Evolutionary conservation across 164 flowering plant species (phyloP), one percentile per base, ranked within the genome.

Genomic region (Magnolia officinalis): DNA sequence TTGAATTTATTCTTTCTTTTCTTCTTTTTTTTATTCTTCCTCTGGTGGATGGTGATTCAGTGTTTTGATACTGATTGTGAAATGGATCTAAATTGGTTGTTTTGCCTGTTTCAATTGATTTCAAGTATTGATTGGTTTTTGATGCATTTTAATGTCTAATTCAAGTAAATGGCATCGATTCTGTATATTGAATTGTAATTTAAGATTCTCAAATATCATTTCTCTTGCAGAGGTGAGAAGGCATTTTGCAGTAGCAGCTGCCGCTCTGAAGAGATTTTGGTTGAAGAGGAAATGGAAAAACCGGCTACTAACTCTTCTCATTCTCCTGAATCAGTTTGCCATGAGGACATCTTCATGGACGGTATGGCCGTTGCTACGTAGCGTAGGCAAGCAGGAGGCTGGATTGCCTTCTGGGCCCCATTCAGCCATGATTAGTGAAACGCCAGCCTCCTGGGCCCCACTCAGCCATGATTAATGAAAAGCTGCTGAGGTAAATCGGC

Each of bases 171-270:
- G 21, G 55, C 37, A 70, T 70, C 11, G 7, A 20, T 20, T 16
- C 23, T 10, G 31, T 70, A 0, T 37, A 16, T 14, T 31, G 11
- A 24, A 14, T 37, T 37, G 18, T 31, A 37, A 37, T 20, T 37
- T 70, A 37, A 13, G 52, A 68, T 61, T 45, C 72, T 75, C 45
- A 74, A 61, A 55, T 59, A 50, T 80, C 23, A 59, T 8, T 50
- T 67, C 13, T 66, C 66, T 23, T 80, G 69, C 86, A 90, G 98
- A 78, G 98, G 95, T 2, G 97, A 94, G 87, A 91, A 90, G 72
- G 95, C 98, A 70, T 94, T 94, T 80, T 94, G 98, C 90, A 94
- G 98, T 75, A 9, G 76, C 19, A 82, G 78, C 71, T 94, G 98
- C 87, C 86, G 97, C 26, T 71, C 78, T 52, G 81, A 88, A 84